These are phyloP conservation scores for Castanea sativa DNA, from an alignment of 306 rosid species.

Conservation along the genomic window DNA sequence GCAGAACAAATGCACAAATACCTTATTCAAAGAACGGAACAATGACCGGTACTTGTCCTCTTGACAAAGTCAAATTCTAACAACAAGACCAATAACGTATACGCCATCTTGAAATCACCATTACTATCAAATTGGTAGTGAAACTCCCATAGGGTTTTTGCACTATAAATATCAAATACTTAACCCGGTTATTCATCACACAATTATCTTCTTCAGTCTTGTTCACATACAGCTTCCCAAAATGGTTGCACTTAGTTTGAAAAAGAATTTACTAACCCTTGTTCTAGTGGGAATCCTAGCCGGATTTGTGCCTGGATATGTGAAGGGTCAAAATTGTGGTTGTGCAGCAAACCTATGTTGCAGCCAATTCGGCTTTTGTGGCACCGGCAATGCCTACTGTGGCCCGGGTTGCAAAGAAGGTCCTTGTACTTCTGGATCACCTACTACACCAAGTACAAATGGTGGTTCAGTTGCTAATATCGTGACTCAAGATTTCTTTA, in stretches of 20 bases:
- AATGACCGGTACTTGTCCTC: too few relatives aligned
- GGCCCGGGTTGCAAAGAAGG: slow-evolving; percentile 66
- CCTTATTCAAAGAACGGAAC: too few relatives aligned
- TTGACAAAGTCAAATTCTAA: too few relatives aligned
- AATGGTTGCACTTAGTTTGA: neutral
- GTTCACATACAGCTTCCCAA: neutral
- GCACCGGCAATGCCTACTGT: slow-evolving; percentile 41
- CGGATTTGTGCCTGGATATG: neutral
- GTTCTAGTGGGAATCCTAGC: slow-evolving; percentile 13
- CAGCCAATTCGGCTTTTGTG: slow-evolving; percentile 69
- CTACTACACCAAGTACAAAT: slow-evolving; percentile 14
- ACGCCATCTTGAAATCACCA: too few relatives aligned
- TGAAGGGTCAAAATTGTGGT: slow-evolving; percentile 51
- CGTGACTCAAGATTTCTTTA: slow-evolving; percentile 51
- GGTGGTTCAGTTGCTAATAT: slow-evolving; percentile 47
- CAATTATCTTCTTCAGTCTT: neutral
- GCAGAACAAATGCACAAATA: too few relatives aligned
- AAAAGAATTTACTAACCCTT: neutral
- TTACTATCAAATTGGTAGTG: too few relatives aligned
- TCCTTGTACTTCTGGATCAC: slow-evolving; percentile 35
- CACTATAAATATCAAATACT: neutral
- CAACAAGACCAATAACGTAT: too few relatives aligned
- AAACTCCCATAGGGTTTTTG: too few relatives aligned
- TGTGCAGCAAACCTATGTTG: slow-evolving; percentile 56
- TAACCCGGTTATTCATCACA: neutral